phyloP scores from a whole-genome alignment of 768 basidiomycete genomes.

The Boletus speciosus region DNA sequence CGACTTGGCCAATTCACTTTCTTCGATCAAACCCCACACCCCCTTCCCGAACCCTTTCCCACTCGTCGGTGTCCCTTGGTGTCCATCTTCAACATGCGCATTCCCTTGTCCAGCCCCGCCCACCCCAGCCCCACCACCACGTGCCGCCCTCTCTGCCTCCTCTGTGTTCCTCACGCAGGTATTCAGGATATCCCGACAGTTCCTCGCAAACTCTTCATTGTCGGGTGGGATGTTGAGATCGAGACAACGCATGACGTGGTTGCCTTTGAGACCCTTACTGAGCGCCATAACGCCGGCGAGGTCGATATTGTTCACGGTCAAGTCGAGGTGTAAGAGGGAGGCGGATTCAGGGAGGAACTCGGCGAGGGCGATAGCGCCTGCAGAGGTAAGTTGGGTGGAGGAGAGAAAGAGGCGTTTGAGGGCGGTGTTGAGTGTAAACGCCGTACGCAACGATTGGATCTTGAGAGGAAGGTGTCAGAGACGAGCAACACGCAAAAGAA shows the following conservation, averaged over 20 bases:
- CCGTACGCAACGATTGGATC: conserved; percentile 86
- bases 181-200: conserved; percentile 87
- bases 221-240: conserved; percentile 90
- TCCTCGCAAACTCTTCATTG: conserved; percentile 76
- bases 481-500: neutral
- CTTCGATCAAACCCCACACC: conserved; percentile 83
- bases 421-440: conserved; percentile 88
- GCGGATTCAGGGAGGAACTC: conserved; percentile 93
- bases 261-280: conserved; percentile 77
- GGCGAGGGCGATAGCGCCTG: conserved; percentile 90
- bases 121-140: conserved; percentile 1
- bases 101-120: neutral
- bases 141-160: conserved; percentile 54
- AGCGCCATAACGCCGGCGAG: conserved; percentile 93
- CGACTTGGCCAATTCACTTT: conserved; percentile 74
- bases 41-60: conserved; percentile 63
- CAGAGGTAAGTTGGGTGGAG: conserved; percentile 71
- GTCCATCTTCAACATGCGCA: conserved; percentile 13
- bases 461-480: conserved; percentile 22
- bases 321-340: conserved; percentile 85
- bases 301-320: conserved; percentile 80
- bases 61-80: conserved; percentile 29
- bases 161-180: conserved; percentile 94
- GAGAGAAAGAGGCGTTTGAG: conserved; percentile 92
- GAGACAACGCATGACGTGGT: conserved; percentile 84